phyloP scores from a whole-genome alignment of 1,284 basidiomycete genomes.

The Leccinum ponderosum region DNA sequence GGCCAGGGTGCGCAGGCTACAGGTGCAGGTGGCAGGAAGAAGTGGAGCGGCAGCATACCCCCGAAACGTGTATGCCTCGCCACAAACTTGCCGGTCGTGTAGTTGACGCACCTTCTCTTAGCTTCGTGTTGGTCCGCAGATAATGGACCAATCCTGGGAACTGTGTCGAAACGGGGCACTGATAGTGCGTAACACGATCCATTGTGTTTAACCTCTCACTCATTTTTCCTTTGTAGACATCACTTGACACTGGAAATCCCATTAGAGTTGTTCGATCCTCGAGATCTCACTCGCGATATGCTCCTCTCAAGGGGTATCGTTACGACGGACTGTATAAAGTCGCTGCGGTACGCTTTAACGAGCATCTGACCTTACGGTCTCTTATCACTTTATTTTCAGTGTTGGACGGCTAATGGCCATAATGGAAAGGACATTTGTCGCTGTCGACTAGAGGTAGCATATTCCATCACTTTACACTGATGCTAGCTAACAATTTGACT shows the following conservation, averaged over 20 bases:
- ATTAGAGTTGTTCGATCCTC: slow-evolving; percentile 29
- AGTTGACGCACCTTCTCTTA: slow-evolving; percentile 3
- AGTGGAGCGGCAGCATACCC: slow-evolving; percentile 9
- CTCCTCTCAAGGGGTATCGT: slow-evolving; percentile 23
- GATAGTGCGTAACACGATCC: slow-evolving; percentile 12
- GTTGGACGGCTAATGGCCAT: slow-evolving; percentile 21
- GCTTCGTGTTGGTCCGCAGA: slow-evolving; percentile 25
- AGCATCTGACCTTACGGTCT: not conserved
- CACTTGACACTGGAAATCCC: slow-evolving; percentile 17
- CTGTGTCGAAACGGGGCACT: slow-evolving; percentile 13
- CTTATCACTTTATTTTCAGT: slow-evolving; percentile 11
- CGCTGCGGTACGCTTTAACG: slow-evolving; percentile 10
- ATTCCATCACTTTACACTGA: not conserved
- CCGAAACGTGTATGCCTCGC: slow-evolving; percentile 19
- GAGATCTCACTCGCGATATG: slow-evolving; percentile 21
- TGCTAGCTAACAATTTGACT: not conserved
- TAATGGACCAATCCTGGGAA: slow-evolving; percentile 27
- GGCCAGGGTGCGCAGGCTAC: slow-evolving; percentile 8
- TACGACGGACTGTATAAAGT: slow-evolving; percentile 30
- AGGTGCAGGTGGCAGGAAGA: slow-evolving; percentile 23
- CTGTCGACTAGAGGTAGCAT: slow-evolving; percentile 27
- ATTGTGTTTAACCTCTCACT: not conserved
- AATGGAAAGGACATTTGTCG: slow-evolving; percentile 22
- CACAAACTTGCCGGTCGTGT: not conserved
- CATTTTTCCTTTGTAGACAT: slow-evolving; percentile 16